Percentiles rank a stretch among this genome's conserved stretches.
These are phyloP conservation scores for Fusarium cicatricum DNA, from an alignment of 2,329 filamentous ascomycete genomes.

Conservation along the genomic window DNA sequence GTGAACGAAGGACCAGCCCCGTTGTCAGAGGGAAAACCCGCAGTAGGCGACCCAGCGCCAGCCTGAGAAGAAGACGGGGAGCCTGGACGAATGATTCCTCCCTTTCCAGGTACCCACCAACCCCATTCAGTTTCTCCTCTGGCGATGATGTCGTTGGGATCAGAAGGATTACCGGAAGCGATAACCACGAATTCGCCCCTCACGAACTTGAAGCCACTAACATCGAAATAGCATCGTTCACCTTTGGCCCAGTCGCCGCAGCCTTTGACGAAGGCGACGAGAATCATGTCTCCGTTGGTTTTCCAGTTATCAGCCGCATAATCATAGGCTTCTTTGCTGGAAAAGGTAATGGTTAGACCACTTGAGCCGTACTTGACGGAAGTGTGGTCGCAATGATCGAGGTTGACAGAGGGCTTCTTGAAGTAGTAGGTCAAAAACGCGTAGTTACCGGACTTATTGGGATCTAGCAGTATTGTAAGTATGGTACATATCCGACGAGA, in stretches of 20 bases:
- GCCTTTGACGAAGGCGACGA: slow-evolving; percentile 39
- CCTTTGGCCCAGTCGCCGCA: slow-evolving; percentile 39
- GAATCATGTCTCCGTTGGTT: slow-evolving; percentile 30
- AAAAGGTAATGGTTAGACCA: slow-evolving; percentile 27
- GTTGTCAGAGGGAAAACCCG: no score
- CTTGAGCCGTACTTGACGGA: slow-evolving; percentile 9
- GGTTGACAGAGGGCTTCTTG: slow-evolving; percentile 41
- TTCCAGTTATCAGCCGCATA: slow-evolving; percentile 36
- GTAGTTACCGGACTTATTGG: slow-evolving; percentile 34
- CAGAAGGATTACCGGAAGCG: slow-evolving; percentile 20
- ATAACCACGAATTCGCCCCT: slow-evolving; percentile 19
- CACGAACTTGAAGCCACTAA: slow-evolving; percentile 27
- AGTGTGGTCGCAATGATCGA: slow-evolving; percentile 41
- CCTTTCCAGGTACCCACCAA: background rate
- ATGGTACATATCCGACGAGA: background rate
- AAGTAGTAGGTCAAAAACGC: slow-evolving; percentile 43
- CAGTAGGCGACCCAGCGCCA: no score
- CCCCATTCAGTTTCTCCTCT: background rate
- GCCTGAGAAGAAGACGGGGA: background rate
- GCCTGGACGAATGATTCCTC: background rate
- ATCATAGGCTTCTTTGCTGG: slow-evolving; percentile 32
- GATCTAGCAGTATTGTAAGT: background rate
- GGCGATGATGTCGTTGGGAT: background rate
- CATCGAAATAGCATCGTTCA: slow-evolving; percentile 45
- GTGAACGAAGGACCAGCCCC: background rate